Evolutionary conservation across 495 filamentous ascomycete species (phyloP), one percentile per base, ranked within the genome.

Genomic region (Penicillium bovifimosum): DNA sequence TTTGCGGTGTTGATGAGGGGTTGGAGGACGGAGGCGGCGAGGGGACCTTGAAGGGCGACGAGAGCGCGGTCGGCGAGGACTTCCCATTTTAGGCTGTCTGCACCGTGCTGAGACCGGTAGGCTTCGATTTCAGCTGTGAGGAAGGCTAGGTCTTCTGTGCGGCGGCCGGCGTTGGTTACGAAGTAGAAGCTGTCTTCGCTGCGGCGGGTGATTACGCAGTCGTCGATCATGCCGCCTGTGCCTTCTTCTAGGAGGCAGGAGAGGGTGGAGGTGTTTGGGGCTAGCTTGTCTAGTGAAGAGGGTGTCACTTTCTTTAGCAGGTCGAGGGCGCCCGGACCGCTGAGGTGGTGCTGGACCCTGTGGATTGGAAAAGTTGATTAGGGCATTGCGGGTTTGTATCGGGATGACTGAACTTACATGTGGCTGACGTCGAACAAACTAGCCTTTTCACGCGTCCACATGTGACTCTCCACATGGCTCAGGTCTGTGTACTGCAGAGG

Each of bases 81-180:
- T 5, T 88, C 80, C 80, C 85, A 86, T n/a, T 80, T 78, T 27
- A 90, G 75, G 49, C 80, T 72, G 3, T 69, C 64, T 14, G 71
- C 63, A 10, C 72, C 69, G 46, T 79, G 68, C 31, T 70, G 62
- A 20, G 66, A 64, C 53, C 77, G 65, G 70, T 77, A 80, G 27
- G 69, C 67, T 10, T 74, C 69, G 34, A 96, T 76, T 58, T 92
- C 81, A 38, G 76, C 63, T 7, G 58, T 62, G 5, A 98, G 69
- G 68, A 90, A 97, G 6, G 70, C 79, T 38, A 87, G 67, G 68
- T 97, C 95, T 67, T 96, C 95, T 14, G 87, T 82, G 36, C 88
- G 78, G 65, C 91, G 95, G 17, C 78, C 93, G n/a, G 93, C 93
- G 68, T 98, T 98, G 27, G 91, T 96, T 43, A 98, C 93, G 33